Evolutionary conservation across 371 early-diverging fungal genomes (phyloP).

Genomic region (Chytridium lagenaria): DNA sequence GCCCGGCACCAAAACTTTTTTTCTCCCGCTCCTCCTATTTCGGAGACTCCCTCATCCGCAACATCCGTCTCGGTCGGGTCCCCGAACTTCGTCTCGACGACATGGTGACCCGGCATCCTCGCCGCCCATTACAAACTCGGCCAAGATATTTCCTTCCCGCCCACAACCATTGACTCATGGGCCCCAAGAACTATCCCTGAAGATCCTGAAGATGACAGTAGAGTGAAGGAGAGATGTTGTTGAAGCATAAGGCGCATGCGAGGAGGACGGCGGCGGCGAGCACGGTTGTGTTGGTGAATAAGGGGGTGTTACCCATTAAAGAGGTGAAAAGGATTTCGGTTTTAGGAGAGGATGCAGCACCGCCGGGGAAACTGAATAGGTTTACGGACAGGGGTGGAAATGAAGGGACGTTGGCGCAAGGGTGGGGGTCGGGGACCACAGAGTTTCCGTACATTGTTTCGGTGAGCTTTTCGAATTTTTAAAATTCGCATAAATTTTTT

Average conservation of each 20-base stretch:
- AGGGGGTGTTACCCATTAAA: conserved; percentile 46
- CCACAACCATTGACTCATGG: conserved; percentile 44
- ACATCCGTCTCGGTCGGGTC: conserved; percentile 33
- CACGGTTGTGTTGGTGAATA: conserved; percentile 57
- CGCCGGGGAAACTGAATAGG: conserved; percentile 26
- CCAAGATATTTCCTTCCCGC: conserved; percentile 55
- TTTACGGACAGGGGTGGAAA: conserved; percentile 20
- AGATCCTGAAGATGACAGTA: conserved; percentile 5
- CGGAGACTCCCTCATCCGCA: conserved; percentile 32
- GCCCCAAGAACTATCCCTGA: not conserved
- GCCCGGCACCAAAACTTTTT: conserved; percentile 54
- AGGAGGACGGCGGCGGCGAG: conserved; percentile 59
- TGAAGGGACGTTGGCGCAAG: conserved; percentile 64
- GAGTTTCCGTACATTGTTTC: conserved; percentile 65
- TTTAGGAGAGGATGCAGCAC: conserved; percentile 60
- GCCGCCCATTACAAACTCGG: conserved; percentile 58
- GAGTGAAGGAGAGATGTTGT: conserved; percentile 43
- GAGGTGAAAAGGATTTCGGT: conserved; percentile 46
- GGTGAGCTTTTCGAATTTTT: too few relatives aligned
- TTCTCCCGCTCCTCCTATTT: conserved; percentile 25
- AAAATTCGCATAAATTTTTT: too few relatives aligned
- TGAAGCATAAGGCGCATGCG: conserved; percentile 46
- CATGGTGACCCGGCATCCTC: conserved; percentile 64
- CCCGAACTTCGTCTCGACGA: conserved; percentile 52
- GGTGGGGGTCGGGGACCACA: conserved; percentile 71